Evolutionary conservation across 2,329 filamentous ascomycete species (phyloP).

Genomic region (Clonostachys sp.): DNA sequence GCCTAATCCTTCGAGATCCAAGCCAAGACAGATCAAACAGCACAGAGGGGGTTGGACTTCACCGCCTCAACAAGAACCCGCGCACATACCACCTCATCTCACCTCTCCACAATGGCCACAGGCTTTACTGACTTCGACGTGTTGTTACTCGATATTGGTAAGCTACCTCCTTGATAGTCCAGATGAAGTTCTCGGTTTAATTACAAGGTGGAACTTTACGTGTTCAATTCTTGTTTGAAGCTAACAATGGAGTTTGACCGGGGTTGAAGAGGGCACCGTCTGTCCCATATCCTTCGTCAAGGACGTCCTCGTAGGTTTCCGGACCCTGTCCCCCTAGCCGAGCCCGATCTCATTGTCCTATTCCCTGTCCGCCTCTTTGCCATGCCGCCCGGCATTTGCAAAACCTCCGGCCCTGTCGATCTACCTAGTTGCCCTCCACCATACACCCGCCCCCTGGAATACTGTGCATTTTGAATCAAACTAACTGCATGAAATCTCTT

Average conservation of each 20-base stretch:
- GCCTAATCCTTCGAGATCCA: too few relatives aligned
- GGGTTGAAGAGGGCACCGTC: slow-evolving; percentile 66
- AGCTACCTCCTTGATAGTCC: neutral
- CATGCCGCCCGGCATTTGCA: neutral
- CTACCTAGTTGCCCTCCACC: neutral
- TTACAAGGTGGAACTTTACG: neutral
- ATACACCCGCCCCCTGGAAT: neutral
- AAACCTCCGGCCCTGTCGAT: neutral
- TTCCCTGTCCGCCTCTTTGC: neutral
- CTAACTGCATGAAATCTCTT: neutral
- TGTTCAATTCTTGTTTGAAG: slow-evolving; percentile 4
- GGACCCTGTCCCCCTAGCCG: too few relatives aligned
- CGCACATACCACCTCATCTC: neutral
- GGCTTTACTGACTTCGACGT: slow-evolving; percentile 5
- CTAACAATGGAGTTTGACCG: neutral
- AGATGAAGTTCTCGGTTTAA: neutral
- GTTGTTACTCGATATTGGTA: slow-evolving; percentile 7
- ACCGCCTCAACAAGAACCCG: neutral
- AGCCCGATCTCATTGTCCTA: neutral
- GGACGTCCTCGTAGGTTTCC: slow-evolving; percentile 67
- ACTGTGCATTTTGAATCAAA: neutral
- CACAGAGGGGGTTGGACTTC: neutral
- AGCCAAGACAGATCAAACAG: too few relatives aligned
- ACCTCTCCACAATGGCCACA: slow-evolving; percentile 2
- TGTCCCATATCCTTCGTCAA: slow-evolving; percentile 83